Evolutionary conservation across 2,329 filamentous ascomycete species (phyloP).

Genomic region (Trichoderma harzianum): DNA sequence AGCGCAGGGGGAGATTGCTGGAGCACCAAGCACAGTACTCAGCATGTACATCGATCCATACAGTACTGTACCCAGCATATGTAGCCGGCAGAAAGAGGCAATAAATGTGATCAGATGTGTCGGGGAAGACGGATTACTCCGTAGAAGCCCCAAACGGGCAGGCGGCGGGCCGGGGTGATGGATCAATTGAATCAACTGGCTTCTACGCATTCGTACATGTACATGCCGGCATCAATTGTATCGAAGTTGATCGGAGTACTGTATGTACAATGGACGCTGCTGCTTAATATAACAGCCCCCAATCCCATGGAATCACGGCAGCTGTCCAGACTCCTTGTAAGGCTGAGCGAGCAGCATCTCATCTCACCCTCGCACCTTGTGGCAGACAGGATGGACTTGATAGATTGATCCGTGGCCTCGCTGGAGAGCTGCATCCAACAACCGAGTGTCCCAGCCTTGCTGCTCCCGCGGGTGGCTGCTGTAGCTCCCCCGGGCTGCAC

Average conservation of each 20-base stretch:
- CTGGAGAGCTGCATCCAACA: neutral
- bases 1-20: too few relatives aligned
- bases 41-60: too few relatives aligned
- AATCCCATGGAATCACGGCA: neutral
- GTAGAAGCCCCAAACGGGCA: conserved; percentile 1
- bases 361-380: neutral
- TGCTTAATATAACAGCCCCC: neutral
- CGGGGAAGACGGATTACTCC: neutral
- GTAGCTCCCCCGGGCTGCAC: neutral
- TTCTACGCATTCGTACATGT: too few relatives aligned
- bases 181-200: too few relatives aligned
- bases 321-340: neutral
- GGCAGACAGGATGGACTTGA: neutral
- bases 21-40: neutral
- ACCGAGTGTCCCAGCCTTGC: neutral
- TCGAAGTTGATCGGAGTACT: neutral
- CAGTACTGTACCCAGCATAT: neutral
- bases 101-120: neutral
- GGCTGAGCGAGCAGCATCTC: neutral
- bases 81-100: neutral
- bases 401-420: too few relatives aligned
- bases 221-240: neutral
- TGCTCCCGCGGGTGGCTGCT: conserved; percentile 1
- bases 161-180: neutral
- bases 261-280: neutral